Conservation (phyloP, 257 asterid species). For the Solanum dulcamara region DNA sequence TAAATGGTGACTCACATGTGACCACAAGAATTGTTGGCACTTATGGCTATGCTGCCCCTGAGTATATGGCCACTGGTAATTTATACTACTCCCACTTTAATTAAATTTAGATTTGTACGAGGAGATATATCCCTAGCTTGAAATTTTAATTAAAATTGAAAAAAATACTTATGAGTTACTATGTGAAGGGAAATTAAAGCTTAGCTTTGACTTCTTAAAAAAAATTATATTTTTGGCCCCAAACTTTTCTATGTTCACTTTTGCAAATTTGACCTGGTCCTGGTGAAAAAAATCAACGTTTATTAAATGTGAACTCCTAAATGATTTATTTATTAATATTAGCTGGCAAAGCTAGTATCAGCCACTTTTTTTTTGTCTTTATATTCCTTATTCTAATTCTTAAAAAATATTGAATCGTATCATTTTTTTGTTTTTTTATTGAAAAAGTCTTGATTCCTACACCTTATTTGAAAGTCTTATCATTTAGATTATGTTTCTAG, state of each 20-base stretch:
- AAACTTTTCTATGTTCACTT: neutral
- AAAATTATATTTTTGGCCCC: neutral
- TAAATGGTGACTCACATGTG: conserved; percentile 63
- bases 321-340: neutral
- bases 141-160: neutral
- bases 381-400: neutral
- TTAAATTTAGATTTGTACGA: fast-evolving
- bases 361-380: neutral
- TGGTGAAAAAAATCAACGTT: neutral
- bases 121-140: fast-evolving
- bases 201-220: neutral
- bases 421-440: neutral
- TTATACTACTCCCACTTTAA: fast-evolving
- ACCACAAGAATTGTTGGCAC: conserved; percentile 70
- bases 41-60: conserved; percentile 86
- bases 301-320: neutral
- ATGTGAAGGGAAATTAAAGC: neutral
- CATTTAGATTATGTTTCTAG: too few species aligned
- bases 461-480: neutral
- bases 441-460: neutral
- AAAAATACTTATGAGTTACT: neutral
- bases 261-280: neutral
- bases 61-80: conserved; percentile 75
- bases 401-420: neutral
- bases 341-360: neutral